Evolutionary conservation across 139 green algal species (phyloP), one percentile per base, ranked within the genome.

Genomic region (Micractinium sp.): DNA sequence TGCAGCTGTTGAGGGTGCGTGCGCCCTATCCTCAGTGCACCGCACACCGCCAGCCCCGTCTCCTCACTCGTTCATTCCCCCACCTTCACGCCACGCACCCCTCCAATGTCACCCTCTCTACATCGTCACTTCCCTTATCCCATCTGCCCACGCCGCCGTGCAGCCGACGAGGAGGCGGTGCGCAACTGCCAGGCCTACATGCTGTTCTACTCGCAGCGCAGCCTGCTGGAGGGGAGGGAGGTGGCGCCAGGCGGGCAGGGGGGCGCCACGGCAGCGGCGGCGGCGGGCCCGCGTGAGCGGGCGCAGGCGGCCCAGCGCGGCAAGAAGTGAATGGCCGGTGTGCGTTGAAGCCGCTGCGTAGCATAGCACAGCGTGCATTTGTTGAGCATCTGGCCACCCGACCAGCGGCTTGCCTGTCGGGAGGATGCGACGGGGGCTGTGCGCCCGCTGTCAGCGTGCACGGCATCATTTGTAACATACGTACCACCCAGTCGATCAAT

Each of bases 171-270:
- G 89, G 89, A 88, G 27, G 92, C 91, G 33, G 97, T 98, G 56
- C 89, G 83, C 35, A 74, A 56, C 23, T 92, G 89, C 73, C 95
- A 98, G 92, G 96, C 95, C 27, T 99, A 99, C 95, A 94, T 99
- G 94, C 91, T 99, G 39, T 99, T 96, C 89, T 99, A 98, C 89
- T 31, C 84, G 29, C 84, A 88, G 69, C 47, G 35, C 20, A 22
- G 47, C 12, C 84, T 88, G 69, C 84, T 88, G 69, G 63, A 87
- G 29, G 60, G n/a, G 60, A 19, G 53, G 1, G 36, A 36, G 35
- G 60, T 23, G 16, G 60, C 60, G 60, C 60, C 15, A 16, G 15
- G 60, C 60, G 16, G 16, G 60, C 16, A 67, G 60, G 15, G 14
- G 60, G 15, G 60, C 60, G 60, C 15, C 15, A 23, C 23, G 67